phyloP scores from a whole-genome alignment of 441 rosid genomes.

The Populus hybrid region DNA sequence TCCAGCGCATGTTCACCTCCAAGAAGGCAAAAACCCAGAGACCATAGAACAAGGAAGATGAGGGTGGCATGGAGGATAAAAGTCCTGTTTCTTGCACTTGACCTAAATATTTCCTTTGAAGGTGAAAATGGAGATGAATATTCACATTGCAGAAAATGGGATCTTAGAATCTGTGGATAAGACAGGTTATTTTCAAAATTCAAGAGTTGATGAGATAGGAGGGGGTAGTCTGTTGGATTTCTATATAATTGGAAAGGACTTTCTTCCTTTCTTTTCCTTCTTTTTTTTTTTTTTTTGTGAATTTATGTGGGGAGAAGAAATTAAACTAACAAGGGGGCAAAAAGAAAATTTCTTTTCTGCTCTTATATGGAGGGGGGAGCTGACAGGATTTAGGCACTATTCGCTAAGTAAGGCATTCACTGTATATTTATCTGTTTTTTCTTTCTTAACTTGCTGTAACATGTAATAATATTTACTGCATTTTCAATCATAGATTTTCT shows the following conservation, averaged over 20 bases:
- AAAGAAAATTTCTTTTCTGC: constrained; percentile 10
- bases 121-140: constrained; percentile 24
- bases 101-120: constrained; percentile 52
- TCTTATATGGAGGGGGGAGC: constrained; percentile 12
- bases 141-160: constrained; percentile 23
- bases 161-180: constrained; percentile 40
- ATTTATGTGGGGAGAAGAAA: constrained; percentile 8
- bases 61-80: constrained; percentile 8
- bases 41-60: constrained; percentile 11
- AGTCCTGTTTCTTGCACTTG: constrained; percentile 29
- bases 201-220: constrained; percentile 14
- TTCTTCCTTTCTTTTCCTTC: background rate
- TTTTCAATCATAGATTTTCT: constrained; percentile 5
- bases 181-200: constrained; percentile 38
- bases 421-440: constrained; percentile 4
- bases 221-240: background rate
- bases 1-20: constrained; percentile 32
- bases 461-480: constrained; percentile 19
- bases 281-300: background rate
- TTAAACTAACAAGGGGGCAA: constrained; percentile 5
- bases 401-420: background rate
- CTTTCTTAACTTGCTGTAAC: background rate
- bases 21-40: constrained; percentile 15
- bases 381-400: constrained; percentile 11
- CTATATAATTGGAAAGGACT: constrained; percentile 8